These are phyloP conservation scores for Camellia granthamiana DNA, from an alignment of 148 eudicot genomes.

Conservation along the genomic window DNA sequence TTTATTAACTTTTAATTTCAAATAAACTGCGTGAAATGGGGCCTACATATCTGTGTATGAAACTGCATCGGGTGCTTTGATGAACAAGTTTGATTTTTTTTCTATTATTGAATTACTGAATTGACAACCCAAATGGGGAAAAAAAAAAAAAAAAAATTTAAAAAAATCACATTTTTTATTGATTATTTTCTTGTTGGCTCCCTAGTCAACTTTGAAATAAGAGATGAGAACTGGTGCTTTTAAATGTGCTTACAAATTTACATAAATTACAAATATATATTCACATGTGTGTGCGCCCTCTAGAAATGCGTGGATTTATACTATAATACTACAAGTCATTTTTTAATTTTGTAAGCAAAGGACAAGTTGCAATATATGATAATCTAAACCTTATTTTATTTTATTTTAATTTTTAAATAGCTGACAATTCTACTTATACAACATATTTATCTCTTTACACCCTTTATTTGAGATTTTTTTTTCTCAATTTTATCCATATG, in stretches of 20 bases:
- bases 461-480: too few species aligned
- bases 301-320: background rate
- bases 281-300: background rate
- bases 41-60: too few species aligned
- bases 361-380: background rate
- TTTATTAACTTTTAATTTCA: too few species aligned
- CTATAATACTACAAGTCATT: background rate
- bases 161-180: too few species aligned
- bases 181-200: background rate
- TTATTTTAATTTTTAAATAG: background rate
- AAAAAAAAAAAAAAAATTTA: too few species aligned
- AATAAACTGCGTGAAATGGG: too few species aligned
- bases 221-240: background rate
- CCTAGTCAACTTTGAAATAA: background rate
- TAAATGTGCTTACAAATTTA: background rate
- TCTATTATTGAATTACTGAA: too few species aligned
- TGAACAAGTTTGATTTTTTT: too few species aligned
- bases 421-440: background rate
- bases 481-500: too few species aligned
- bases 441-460: too few species aligned
- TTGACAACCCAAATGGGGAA: too few species aligned
- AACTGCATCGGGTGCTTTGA: too few species aligned
- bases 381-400: background rate
- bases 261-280: background rate
- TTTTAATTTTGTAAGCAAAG: background rate